Conservation (phyloP, 169 alveolate species). For the Babesia ovis region DNA sequence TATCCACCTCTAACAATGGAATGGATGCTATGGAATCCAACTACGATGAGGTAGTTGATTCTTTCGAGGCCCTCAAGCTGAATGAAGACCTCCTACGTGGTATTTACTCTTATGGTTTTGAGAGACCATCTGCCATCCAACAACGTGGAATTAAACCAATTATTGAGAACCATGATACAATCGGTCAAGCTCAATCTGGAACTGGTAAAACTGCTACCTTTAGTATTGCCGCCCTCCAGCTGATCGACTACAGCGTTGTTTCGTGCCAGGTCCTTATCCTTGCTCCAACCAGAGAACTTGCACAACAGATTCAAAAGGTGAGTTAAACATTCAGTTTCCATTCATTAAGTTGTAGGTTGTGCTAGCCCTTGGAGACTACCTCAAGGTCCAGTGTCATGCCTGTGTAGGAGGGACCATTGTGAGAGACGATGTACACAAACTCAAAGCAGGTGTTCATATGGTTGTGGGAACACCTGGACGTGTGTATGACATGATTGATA, state of each 20-base stretch:
- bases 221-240: conserved; percentile 93
- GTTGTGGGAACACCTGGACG: conserved; percentile 99
- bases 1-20: conserved; percentile 45
- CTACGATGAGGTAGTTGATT: conserved; percentile 93
- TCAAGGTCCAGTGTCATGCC: conserved; percentile 91
- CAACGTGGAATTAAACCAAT: conserved; percentile 98
- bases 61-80: conserved; percentile 93
- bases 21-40: conserved; percentile 83
- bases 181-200: conserved; percentile 99
- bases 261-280: conserved; percentile 94
- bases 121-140: conserved; percentile 98
- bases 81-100: conserved; percentile 95
- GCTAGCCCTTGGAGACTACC: conserved; percentile 89
- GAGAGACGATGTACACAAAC: conserved; percentile 94
- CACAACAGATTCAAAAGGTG: conserved; percentile 95
- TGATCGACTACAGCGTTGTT: conserved; percentile 88
- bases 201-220: conserved; percentile 99
- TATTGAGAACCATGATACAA: conserved; percentile 96
- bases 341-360: conserved; percentile 49
- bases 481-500: conserved; percentile 96
- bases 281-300: conserved; percentile 99
- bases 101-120: conserved; percentile 98
- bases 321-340: neutral
- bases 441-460: conserved; percentile 97
- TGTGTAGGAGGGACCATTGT: conserved; percentile 99